Evolutionary conservation across 2,329 filamentous ascomycete species (phyloP), one percentile per base, ranked within the genome.

Genomic region (Trichoderma atroviride): DNA sequence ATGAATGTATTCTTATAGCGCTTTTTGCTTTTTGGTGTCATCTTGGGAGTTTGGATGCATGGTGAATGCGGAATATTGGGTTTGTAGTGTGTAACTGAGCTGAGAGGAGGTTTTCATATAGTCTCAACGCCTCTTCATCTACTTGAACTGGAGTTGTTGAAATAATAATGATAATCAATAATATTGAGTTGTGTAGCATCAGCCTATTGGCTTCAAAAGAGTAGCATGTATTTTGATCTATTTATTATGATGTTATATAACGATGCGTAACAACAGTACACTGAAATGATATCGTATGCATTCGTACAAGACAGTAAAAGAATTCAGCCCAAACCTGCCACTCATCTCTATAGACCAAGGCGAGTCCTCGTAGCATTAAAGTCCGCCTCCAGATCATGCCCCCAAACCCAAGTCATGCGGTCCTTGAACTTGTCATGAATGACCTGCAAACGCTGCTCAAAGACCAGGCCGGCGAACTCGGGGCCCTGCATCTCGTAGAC

Each of bases 391-490:
- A 66, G 27, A 19, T 66, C 63, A 10, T 66, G 63, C 7, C 63
- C 63, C 63, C 63, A 66, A 14, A 66, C 63, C 63, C 63, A 66
- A 1, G 53, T 66, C 63, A 66, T 66, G 6, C 63, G 53, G 37
- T 66, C 63, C 53, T 66, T 66, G 53, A 66, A 66, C 37, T 66
- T 66, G 14, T 66, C 63, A 9, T 66, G 63, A 14, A 66, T 66
- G 7, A 66, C 63, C n/a, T 66, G 63, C 53, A 66, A 40, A 6
- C 63, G 63, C 37, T 66, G 63, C 24, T 66, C 63, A 66, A 66
- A 66, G 7, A 58, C 53, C 2, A 66, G 24, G 5, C 63, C 63
- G 27, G 55, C 63, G 3, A 66, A 66, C 22, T 66, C 63, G 13
- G 63, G 63, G 4, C 63, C 63, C 14, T 66, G 63, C 63, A 66